Percentiles rank a stretch among this genome's conserved stretches.
Evolutionary conservation across 306 rosid species (phyloP).

Genomic region (Cercis canadensis): DNA sequence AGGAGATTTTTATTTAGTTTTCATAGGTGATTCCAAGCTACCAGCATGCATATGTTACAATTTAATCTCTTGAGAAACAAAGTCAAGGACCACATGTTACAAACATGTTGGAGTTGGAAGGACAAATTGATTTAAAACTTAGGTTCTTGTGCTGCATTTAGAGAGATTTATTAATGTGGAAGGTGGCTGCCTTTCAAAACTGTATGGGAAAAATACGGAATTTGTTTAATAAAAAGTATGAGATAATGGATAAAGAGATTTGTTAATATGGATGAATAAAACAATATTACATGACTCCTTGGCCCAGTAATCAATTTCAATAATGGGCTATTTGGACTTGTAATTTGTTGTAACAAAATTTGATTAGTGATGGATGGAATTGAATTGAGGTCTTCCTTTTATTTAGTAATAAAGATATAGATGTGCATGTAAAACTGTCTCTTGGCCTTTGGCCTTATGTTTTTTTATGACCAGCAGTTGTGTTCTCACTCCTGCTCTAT

Average conservation of each 20-base stretch:
- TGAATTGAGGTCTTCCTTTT: background rate
- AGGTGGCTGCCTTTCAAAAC: background rate
- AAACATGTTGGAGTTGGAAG: background rate
- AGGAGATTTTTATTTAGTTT: slow-evolving; percentile 12
- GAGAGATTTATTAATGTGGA: background rate
- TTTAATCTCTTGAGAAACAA: slow-evolving; percentile 4
- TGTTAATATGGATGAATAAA: background rate
- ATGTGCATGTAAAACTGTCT: slow-evolving; percentile 1
- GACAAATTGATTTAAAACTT: background rate
- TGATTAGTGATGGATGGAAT: slow-evolving; percentile 2
- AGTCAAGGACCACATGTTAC: background rate
- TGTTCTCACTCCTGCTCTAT: background rate
- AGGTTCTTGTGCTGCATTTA: background rate
- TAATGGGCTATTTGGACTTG: slow-evolving; percentile 12
- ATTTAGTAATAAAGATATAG: slow-evolving; percentile 9
- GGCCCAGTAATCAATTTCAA: background rate
- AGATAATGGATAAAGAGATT: background rate
- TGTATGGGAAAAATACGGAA: background rate
- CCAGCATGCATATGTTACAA: background rate
- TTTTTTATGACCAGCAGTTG: background rate
- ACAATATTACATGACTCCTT: background rate
- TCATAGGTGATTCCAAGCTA: slow-evolving; percentile 3
- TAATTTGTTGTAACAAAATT: background rate
- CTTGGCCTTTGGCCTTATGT: background rate
- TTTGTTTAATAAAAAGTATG: background rate